phyloP scores from a whole-genome alignment of 148 eudicot genomes.

The Linanthus parryae region DNA sequence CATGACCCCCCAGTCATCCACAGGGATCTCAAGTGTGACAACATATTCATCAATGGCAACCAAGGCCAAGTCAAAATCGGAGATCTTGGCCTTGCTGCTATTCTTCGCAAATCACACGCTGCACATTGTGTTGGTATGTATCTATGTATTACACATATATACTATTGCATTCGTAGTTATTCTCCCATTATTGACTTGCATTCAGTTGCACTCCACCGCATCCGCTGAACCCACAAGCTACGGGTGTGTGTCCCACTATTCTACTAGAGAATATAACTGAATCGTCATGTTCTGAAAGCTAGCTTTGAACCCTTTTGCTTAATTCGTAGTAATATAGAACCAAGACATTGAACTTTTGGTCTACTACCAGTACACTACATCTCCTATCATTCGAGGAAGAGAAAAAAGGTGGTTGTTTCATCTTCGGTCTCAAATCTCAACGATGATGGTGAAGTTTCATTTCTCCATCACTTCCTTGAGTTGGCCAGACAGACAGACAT shows the following conservation, averaged over 20 bases:
- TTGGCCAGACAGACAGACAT: no score
- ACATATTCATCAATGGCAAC: constrained; percentile 81
- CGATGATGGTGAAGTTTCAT: no score
- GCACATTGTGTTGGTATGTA: constrained; percentile 87
- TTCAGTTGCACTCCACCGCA: not conserved
- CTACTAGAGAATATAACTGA: not conserved
- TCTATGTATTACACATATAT: not conserved
- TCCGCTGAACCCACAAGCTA: not conserved
- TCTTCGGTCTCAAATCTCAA: no score
- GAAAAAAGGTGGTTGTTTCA: no score
- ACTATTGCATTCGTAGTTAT: not conserved
- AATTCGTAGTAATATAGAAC: no score
- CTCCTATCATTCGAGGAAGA: no score
- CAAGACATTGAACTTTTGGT: no score
- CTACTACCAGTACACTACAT: no score
- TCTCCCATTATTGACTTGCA: not conserved
- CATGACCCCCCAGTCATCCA: constrained; percentile 87
- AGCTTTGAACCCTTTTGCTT: no score
- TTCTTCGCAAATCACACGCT: constrained; percentile 72
- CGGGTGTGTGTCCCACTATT: not conserved
- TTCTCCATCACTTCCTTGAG: no score
- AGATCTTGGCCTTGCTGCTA: constrained; percentile 83
- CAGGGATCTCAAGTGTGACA: constrained; percentile 91
- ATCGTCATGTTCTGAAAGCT: not conserved
- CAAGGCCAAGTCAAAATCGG: constrained; percentile 91